Evolutionary conservation across 805 yeast genomes (phyloP).

Genomic region (Wickerhamomyces bovis): DNA sequence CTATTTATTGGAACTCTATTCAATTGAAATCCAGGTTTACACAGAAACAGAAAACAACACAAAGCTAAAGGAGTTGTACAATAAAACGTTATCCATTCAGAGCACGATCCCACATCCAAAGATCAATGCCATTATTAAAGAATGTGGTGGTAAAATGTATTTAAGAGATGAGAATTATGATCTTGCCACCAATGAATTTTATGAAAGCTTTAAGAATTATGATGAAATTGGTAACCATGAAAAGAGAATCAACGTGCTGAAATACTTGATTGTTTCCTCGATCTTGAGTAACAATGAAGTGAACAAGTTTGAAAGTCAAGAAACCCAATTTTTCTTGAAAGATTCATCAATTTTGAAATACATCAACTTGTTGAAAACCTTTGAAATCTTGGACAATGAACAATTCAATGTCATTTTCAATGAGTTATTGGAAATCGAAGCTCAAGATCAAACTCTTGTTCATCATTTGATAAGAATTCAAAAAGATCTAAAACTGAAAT

Average conservation of each 20-base stretch:
- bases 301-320: constrained; percentile 27
- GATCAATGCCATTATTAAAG: constrained; percentile 67
- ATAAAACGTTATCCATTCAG: constrained; percentile 40
- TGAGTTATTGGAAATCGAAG: constrained; percentile 6
- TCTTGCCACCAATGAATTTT: constrained; percentile 47
- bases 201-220: constrained; percentile 51
- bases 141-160: constrained; percentile 67
- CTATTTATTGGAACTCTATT: constrained; percentile 55
- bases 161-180: constrained; percentile 56
- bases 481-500: constrained; percentile 14
- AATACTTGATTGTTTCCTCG: constrained; percentile 55
- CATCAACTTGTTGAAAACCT: constrained; percentile 15
- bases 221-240: constrained; percentile 62
- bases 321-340: constrained; percentile 23
- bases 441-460: constrained; percentile 14
- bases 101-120: constrained; percentile 72
- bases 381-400: constrained; percentile 17
- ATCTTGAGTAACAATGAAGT: constrained; percentile 45
- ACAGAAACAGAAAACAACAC: constrained; percentile 33
- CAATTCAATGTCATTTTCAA: constrained; percentile 11
- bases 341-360: constrained; percentile 17
- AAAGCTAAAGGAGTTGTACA: constrained; percentile 42
- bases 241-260: constrained; percentile 50
- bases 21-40: constrained; percentile 55
- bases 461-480: constrained; percentile 17